These are phyloP conservation scores for Euphorbia lathyris DNA, from an alignment of 345 rosid genomes.

Conservation along the genomic window DNA sequence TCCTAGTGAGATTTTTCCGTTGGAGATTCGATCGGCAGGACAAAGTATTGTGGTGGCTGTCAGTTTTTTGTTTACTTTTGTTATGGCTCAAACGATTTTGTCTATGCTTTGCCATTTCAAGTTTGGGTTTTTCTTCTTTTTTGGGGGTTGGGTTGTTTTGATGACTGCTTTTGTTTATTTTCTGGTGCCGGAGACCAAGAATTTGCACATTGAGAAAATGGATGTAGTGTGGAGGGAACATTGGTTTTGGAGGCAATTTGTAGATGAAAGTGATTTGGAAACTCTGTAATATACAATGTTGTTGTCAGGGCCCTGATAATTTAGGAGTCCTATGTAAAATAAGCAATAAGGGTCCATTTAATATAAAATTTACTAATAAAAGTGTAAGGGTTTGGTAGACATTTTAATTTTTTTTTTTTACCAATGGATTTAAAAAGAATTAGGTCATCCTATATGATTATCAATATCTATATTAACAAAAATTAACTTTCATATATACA, in stretches of 20 bases:
- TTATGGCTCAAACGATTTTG: conserved; percentile 52
- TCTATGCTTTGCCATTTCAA: conserved; percentile 59
- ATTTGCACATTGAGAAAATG: conserved; percentile 57
- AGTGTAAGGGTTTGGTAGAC: too few species aligned
- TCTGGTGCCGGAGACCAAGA: conserved; percentile 62
- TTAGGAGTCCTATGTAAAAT: too few species aligned
- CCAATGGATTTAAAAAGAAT: too few species aligned
- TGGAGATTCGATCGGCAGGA: conserved; percentile 57
- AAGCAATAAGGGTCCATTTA: too few species aligned
- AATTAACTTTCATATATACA: too few species aligned
- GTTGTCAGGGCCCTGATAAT: too few species aligned
- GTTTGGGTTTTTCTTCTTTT: conserved; percentile 61
- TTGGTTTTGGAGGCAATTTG: conserved; percentile 46
- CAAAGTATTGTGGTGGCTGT: conserved; percentile 60
- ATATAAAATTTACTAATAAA: too few species aligned
- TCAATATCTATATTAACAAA: too few species aligned
- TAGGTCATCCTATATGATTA: too few species aligned
- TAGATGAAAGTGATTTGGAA: conserved; percentile 24
- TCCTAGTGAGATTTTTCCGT: conserved; percentile 56
- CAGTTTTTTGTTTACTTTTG: conserved; percentile 49
- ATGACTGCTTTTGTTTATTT: conserved; percentile 52
- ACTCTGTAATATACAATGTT: conserved; percentile 1
- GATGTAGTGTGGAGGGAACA: conserved; percentile 54
- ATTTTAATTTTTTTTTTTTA: too few species aligned
- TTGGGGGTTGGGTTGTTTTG: conserved; percentile 43